Percentiles rank a stretch among this genome's conserved stretches.
These are phyloP conservation scores for Solanum rostratum DNA, from an alignment of 257 asterid genomes.

Conservation along the genomic window DNA sequence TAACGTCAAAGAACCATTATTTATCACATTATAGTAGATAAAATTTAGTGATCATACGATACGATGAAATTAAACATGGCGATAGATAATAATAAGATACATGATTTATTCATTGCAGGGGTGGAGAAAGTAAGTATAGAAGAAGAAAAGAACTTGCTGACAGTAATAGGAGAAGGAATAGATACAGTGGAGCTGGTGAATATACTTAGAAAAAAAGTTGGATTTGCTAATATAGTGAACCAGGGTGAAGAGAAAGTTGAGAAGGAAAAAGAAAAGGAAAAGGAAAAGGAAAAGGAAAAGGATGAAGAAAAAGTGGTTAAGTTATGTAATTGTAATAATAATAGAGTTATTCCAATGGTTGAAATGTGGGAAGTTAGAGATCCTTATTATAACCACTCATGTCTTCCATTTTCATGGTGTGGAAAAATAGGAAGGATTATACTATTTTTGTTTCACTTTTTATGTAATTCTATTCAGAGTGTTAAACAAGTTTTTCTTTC, in stretches of 20 bases:
- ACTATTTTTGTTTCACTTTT: background rate
- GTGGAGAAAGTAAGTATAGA: constrained; percentile 33
- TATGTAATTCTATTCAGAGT: background rate
- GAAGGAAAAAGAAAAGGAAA: background rate
- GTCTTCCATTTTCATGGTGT: background rate
- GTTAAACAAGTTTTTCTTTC: background rate
- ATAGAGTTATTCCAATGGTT: background rate
- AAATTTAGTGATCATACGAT: background rate
- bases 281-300: background rate
- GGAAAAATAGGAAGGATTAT: background rate
- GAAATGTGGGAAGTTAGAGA: background rate
- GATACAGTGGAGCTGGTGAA: constrained; percentile 40
- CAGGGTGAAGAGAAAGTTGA: constrained; percentile 18
- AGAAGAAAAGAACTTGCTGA: constrained; percentile 35
- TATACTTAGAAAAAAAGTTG: constrained; percentile 40
- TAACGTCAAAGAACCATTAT: background rate
- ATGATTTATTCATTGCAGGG: constrained; percentile 4
- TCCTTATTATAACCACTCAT: background rate
- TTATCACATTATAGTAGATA: background rate
- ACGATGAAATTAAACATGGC: background rate
- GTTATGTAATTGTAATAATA: background rate
- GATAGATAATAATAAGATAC: background rate
- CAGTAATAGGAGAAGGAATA: constrained; percentile 45
- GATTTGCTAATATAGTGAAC: constrained; percentile 31
- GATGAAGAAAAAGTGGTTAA: background rate